Base-by-base conservation (phyloP, 352 stramenopile species). In the Phytophthora cryptogea region DNA sequence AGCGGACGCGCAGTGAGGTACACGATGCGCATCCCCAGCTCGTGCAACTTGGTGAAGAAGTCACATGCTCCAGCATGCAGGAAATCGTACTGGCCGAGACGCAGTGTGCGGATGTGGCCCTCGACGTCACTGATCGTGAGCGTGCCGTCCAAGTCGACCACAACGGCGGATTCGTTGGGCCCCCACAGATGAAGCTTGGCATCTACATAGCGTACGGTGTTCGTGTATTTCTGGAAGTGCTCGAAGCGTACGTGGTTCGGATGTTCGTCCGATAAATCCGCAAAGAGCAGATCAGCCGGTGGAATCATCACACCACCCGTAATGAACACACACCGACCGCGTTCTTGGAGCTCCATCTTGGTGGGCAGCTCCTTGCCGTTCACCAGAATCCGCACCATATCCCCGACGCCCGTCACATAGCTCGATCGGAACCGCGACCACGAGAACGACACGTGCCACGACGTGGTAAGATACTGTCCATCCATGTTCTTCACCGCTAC, bases 101-200 rank as follows among this genome's bases (percentile, higher is more conserved):
- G 80, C 26, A 94, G 67, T 7, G 85, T 94, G 23, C 85, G 83
- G 59, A 94, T 94, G 65, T 94, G 85, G 41, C 85, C 85, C 59
- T 94, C 85, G 10, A 94, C 81, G 50, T 94, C 85, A 63, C 79
- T 94, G 50, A 92, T 89, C 1, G 85, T 94, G 37, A 94, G 74
- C 16, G 85, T 94, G 13, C 85, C 85, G 54, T 94, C 85, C 59
- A 94, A 73, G 53, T 94, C 85, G 10, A 82, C 83, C 13, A 94
- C 80, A 26, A 92, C 77, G n/a, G 86, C 75, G 13, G 80, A 90
- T 55, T 92, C 85, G 49, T 94, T 90, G 5, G 85, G 77, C 2
- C 77, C 76, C 85, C 85, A 94, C 0, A 94, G 47, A 65, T 91
- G 80, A 39, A 94, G 68, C 28, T 84, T 80, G 35, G 78, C 67